Evolutionary conservation across 2,329 filamentous ascomycete species (phyloP), one percentile per base, ranked within the genome.

Genomic region (Helicocarpus griseus): DNA sequence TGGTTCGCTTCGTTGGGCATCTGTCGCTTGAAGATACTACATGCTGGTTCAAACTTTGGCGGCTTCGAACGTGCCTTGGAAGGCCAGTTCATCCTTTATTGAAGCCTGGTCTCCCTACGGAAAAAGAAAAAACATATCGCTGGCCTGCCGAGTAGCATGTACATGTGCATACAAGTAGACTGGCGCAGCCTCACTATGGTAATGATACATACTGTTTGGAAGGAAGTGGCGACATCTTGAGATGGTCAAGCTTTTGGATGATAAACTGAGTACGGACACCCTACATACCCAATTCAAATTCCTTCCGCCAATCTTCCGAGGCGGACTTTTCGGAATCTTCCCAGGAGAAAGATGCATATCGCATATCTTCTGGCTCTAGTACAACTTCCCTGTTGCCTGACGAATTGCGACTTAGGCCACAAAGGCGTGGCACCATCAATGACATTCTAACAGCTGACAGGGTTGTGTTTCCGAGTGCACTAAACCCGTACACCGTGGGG

Each of bases 341-440:
- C 13, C 44, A 47, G 21, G 9, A 22, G 7, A 11, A 9, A 11
- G 22, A 47, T 44, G 41, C 24, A 44, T 44, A n/a, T 29, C n/a
- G n/a, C n/a, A n/a, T n/a, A n/a, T n/a, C 24, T 5, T 13, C 41
- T n/a, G 4, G 17, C 29, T 33, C 44, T n/a, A 26, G 8, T 35
- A 35, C 44, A 35, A 35, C 13, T 24, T 35, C 13, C 31, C 22
- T 47, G 44, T 19, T 45, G 28, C 43, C 44, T 36, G 44, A 24
- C 44, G 44, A 35, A 47, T 22, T 36, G 31, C 11, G 44, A 35
- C 17, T 47, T 29, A 35, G 29, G 44, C 29, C 29, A 17, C 29
- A 26, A 47, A 47, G 29, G 29, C 44, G 44, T 47, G 44, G 44
- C 44, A 47, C 44, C 44, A 47, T 47, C 44, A 35, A 47, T 21